These are phyloP conservation scores for Vitis hybrid DNA, from an alignment of 177 flowering plant genomes.

Conservation along the genomic window DNA sequence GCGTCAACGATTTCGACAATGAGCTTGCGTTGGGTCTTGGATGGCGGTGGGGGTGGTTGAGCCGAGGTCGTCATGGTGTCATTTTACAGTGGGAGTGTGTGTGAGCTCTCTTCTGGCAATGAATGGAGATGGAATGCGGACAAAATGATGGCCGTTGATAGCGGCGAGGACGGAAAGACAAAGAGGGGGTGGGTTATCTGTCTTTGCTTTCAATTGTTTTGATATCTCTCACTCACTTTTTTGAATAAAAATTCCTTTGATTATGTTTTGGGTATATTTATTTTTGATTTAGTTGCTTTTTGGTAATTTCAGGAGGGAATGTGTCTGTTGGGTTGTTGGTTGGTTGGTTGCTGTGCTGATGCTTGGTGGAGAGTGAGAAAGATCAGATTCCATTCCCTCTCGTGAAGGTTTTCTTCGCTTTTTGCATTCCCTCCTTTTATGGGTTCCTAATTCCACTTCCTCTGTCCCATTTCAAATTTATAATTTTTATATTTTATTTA, in stretches of 20 bases:
- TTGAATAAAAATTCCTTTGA: not conserved
- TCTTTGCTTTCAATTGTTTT: slow-evolving; percentile 11
- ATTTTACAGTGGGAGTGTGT: slow-evolving; percentile 13
- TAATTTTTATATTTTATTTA: not conserved
- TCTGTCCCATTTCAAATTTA: not conserved
- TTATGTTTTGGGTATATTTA: not conserved
- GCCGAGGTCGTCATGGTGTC: slow-evolving; percentile 42
- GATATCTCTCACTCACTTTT: not conserved
- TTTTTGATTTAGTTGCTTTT: slow-evolving; percentile 6
- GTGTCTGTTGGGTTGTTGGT: not conserved
- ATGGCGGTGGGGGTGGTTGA: slow-evolving; percentile 21
- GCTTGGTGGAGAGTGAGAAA: slow-evolving; percentile 4
- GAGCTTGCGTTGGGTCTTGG: slow-evolving; percentile 46
- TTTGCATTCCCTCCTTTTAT: slow-evolving; percentile 17
- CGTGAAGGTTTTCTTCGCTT: slow-evolving; percentile 34
- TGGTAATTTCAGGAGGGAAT: not conserved
- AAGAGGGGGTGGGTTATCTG: not conserved
- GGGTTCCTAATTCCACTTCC: slow-evolving; percentile 15
- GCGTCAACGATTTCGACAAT: slow-evolving; percentile 78
- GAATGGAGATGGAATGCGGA: not conserved
- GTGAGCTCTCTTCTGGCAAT: not conserved
- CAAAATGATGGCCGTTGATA: slow-evolving; percentile 19
- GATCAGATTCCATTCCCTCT: slow-evolving; percentile 49
- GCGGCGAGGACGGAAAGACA: slow-evolving; percentile 16
- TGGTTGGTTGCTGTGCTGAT: not conserved